A percentile compares a stretch with the other conserved stretches of the same genome.
phyloP scores from a whole-genome alignment of 2,329 filamentous ascomycete genomes.

The Tolypocladium amazonense region DNA sequence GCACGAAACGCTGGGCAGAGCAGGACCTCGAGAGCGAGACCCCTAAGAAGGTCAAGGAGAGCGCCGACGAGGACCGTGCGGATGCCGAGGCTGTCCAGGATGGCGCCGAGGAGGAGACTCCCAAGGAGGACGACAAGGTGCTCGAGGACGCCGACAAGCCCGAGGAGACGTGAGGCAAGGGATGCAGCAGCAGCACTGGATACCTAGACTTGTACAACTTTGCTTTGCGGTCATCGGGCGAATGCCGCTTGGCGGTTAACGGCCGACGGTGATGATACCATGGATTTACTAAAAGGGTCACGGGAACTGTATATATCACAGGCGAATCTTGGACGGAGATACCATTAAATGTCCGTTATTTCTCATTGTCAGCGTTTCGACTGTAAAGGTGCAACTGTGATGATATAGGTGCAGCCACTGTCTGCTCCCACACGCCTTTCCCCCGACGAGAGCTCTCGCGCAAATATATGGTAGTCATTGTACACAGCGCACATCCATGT shows the following conservation, averaged over 20 bases:
- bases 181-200: background rate
- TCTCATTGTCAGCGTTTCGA: background rate
- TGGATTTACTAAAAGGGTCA: background rate
- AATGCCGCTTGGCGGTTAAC: background rate
- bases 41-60: conserved; percentile 41
- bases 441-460: background rate
- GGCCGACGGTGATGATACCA: background rate
- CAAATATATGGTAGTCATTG: background rate
- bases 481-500: background rate
- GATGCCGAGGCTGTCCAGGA: background rate
- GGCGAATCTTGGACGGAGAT: background rate
- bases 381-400: background rate
- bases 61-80: conserved; percentile 3
- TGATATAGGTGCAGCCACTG: background rate
- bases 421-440: background rate
- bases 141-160: background rate
- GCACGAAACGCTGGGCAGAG: conserved; percentile 47
- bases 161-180: background rate
- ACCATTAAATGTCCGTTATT: background rate
- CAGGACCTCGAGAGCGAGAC: conserved; percentile 29
- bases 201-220: background rate
- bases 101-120: background rate
- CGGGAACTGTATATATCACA: background rate
- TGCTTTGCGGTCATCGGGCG: background rate
- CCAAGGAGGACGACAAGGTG: background rate